phyloP scores from a whole-genome alignment of 257 asterid genomes.

The Nicotiana benthamiana region DNA sequence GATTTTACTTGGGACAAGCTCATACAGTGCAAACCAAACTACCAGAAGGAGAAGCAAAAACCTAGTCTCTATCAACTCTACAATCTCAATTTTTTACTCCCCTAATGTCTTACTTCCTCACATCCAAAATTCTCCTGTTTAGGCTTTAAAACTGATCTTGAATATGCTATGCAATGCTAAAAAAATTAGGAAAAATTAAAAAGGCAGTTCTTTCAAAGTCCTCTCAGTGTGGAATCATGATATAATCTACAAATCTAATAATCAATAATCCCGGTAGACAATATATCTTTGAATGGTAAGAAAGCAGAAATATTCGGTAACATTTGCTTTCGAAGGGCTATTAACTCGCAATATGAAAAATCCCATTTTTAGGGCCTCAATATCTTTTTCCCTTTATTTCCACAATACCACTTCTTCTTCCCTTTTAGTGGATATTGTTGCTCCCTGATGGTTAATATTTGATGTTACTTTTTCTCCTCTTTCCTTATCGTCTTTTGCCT shows the following conservation, averaged over 20 bases:
- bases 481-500: no score
- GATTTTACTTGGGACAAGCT: not conserved
- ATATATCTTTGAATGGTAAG: no score
- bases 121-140: not conserved
- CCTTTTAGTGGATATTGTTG: no score
- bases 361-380: not conserved
- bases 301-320: not conserved
- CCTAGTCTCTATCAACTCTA: not conserved
- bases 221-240: no score
- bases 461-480: no score
- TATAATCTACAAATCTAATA: no score
- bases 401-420: not conserved
- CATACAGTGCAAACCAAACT: not conserved
- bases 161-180: no score
- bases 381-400: not conserved
- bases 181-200: not conserved
- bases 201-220: not conserved
- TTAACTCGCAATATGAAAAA: not conserved
- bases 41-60: not conserved
- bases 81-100: not conserved
- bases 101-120: not conserved
- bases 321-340: not conserved
- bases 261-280: no score
- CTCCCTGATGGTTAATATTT: no score
- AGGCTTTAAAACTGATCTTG: not conserved